These are phyloP conservation scores for Pythium biforme DNA, from an alignment of 352 stramenopile species.

Conservation along the genomic window DNA sequence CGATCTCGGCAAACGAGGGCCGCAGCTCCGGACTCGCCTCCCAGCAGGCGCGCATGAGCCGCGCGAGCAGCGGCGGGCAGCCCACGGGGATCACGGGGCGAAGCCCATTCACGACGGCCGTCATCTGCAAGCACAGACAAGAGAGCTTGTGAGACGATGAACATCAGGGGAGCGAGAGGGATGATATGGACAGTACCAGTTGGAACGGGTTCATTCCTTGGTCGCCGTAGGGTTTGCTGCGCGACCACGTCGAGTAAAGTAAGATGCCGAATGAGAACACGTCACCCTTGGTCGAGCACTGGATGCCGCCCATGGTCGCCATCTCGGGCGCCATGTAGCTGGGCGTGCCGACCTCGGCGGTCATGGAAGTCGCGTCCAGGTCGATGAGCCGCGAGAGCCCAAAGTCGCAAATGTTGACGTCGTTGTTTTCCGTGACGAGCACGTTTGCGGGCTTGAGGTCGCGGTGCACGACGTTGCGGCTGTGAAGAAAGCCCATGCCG, in stretches of 20 bases:
- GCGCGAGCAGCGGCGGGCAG: slow-evolving; percentile 68
- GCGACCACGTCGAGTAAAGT: slow-evolving; percentile 86
- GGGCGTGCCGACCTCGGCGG: slow-evolving; percentile 83
- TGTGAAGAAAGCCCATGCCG: slow-evolving; percentile 91
- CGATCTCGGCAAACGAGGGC: slow-evolving; percentile 80
- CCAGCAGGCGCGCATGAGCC: slow-evolving; percentile 84
- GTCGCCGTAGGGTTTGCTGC: slow-evolving; percentile 87
- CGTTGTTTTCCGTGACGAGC: slow-evolving; percentile 87
- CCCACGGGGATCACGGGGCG: slow-evolving; percentile 82
- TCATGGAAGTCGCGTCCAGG: slow-evolving; percentile 84
- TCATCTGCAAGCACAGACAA: slow-evolving; percentile 56
- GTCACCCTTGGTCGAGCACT: slow-evolving; percentile 86
- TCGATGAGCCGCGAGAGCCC: slow-evolving; percentile 88
- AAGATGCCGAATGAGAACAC: slow-evolving; percentile 87
- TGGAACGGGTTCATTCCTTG: slow-evolving; percentile 90
- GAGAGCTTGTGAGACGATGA: not conserved
- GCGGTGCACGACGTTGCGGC: slow-evolving; percentile 78
- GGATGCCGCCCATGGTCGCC: slow-evolving; percentile 86
- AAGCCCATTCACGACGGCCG: slow-evolving; percentile 81
- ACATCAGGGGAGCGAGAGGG: not conserved
- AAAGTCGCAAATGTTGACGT: slow-evolving; percentile 95
- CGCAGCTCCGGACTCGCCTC: slow-evolving; percentile 67
- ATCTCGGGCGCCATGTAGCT: slow-evolving; percentile 92
- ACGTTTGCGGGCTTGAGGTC: slow-evolving; percentile 95
- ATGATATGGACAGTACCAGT: slow-evolving; percentile 47